Conservation (phyloP, 2,329 filamentous ascomycete genomes). For the Falciphora oryzae region DNA sequence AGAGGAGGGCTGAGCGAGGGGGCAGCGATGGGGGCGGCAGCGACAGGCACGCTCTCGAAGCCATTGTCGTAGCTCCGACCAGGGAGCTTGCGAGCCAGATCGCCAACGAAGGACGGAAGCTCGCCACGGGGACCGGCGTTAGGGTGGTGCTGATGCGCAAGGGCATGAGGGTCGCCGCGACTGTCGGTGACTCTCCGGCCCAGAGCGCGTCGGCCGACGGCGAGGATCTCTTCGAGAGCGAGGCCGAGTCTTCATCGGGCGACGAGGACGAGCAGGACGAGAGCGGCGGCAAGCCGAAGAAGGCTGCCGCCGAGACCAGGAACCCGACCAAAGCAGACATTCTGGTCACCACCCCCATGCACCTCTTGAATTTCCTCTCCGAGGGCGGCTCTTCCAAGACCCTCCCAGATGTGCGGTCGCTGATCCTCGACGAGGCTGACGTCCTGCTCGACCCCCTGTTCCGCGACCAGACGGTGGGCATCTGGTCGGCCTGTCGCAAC, state of each 20-base stretch:
- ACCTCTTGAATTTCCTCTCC: slow-evolving; percentile 68
- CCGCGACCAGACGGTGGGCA: slow-evolving; percentile 75
- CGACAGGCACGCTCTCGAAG: slow-evolving; percentile 46
- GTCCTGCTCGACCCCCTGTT: slow-evolving; percentile 90
- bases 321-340: slow-evolving; percentile 66
- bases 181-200: slow-evolving; percentile 28
- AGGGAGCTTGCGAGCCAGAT: slow-evolving; percentile 76
- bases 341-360: slow-evolving; percentile 72
- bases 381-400: slow-evolving; percentile 37
- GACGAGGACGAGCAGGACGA: slow-evolving; percentile 30
- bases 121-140: slow-evolving; percentile 65
- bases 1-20: slow-evolving; percentile 38
- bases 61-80: slow-evolving; percentile 71
- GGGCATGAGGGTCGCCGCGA: slow-evolving; percentile 63
- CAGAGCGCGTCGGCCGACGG: slow-evolving; percentile 22
- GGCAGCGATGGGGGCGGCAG: slow-evolving; percentile 18
- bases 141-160: slow-evolving; percentile 80
- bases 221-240: slow-evolving; percentile 26
- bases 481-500: slow-evolving; percentile 76
- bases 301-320: slow-evolving; percentile 11
- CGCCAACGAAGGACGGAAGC: slow-evolving; percentile 78
- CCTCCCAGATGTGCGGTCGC: slow-evolving; percentile 62
- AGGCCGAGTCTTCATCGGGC: slow-evolving; percentile 12
- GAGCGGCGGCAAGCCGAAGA: slow-evolving; percentile 18
- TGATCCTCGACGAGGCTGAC: slow-evolving; percentile 91